Base-by-base conservation (phyloP, 179 eudicot genomes). In the Patellifolia procumbens region DNA sequence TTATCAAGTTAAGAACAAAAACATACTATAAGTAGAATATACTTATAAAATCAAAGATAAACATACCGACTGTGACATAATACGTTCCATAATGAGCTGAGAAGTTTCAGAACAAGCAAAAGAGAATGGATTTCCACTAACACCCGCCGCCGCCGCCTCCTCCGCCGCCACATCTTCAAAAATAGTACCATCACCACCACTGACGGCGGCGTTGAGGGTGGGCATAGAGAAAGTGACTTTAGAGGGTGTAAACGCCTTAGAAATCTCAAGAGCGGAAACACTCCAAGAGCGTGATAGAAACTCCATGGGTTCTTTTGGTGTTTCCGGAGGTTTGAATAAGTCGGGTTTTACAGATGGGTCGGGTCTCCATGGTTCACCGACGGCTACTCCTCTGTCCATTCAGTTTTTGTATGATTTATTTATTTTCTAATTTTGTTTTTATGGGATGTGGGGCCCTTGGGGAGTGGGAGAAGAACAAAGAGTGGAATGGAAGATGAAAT, bases 271-370 rank as follows among this genome's bases (percentile, higher is more conserved):
- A 10, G 98, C 97, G 0, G 99, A 95, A 7, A 86, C 71, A 35
- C 97, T 91, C 99, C 99, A 95, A 0, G 99, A 95, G 12, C 99
- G 91, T 2, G 99, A 91, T 8, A 95, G 85, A 35, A 90, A 95
- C 84, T 95, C 98, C 98, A 95, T 95, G 24, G 99, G 89, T 76
- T 95, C 97, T 2, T 48, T 81, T 0, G 95, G 92, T 4, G 92
- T 93, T 70, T 93, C 99, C 2, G 93, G 94, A 6, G 96, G 94
- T 58, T 85, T 80, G 81, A 80, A 88, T 1, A 72, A 75, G 28
- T 76, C 82, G 70, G 81, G 59, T 7, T 74, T 61, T 2, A 29
- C 16, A 4, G 66, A 29, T 16, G 79, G 66, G 70, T 73, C 79
- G 35, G 79, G 82, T 43, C 85, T 49, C 88, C 88, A 85, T 37